Evolutionary conservation across 345 rosid species (phyloP), one percentile per base, ranked within the genome.

Genomic region (Dovyalis caffra): DNA sequence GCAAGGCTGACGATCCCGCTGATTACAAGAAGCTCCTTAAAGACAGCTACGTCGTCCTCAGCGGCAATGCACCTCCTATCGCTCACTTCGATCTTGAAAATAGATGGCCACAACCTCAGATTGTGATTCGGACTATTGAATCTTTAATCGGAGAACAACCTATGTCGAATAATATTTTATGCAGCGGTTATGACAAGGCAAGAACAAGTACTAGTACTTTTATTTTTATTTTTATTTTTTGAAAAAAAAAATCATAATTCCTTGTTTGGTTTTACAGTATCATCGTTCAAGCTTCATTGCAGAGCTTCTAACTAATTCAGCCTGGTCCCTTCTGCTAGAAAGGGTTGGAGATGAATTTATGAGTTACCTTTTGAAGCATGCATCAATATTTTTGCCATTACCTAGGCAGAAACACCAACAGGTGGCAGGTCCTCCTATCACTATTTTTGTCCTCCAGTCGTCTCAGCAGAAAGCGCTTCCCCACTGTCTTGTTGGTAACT

Each of bases 301-400:
- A 16, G 90, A 91, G 80, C 87, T 85, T 80, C 74, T 94, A 78
- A 74, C 87, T 37, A 70, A 72, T 79, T 58, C 92, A 4, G 85
- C 91, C 5, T 94, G 99, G 97, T 78, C 74, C 74, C 84, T 90
- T 80, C 90, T 94, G 66, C 74, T 87, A 45, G 73, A 76, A 76
- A 85, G 99, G 91, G 99, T 88, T 34, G 97, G 98, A 32, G 89
- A 88, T 47, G 71, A 71, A 69, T 26, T 90, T 69, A 91, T 94
- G 97, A 40, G 74, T 76, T 86, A 91, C 83, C 86, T 94, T 66
- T 89, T 94, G 20, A 77, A 66, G 78, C 70, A 82, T 71, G 71
- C 94, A 14, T 87, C 92, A 20, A 85, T 91, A 45, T 92, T 91
- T 80, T 72, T 90, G 78, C 88, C 95, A 37, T 68, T 84, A 23